A percentile compares a stretch with the other conserved stretches of the same genome.
phyloP scores from a whole-genome alignment of 1,284 basidiomycete species.

The Heterobasidion parviporum region DNA sequence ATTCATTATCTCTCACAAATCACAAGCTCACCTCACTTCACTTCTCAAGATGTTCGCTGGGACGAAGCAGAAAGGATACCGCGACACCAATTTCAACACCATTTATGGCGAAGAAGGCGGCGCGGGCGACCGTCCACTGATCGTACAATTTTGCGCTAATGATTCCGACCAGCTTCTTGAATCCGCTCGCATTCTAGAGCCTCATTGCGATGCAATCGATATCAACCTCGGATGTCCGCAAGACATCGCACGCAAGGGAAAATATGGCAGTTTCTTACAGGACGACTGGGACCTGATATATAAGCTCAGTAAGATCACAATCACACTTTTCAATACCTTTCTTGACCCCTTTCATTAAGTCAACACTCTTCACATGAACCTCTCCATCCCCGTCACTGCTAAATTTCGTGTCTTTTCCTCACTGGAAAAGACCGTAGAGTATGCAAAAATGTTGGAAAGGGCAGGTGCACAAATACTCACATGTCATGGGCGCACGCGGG shows the following conservation, averaged over 20 bases:
- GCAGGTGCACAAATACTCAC: conserved; percentile 95
- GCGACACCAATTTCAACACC: conserved; percentile 65
- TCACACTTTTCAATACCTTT: not conserved
- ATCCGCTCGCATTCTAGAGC: conserved; percentile 69
- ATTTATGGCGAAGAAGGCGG: conserved; percentile 61
- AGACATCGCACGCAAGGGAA: conserved; percentile 84
- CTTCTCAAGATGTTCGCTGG: conserved; percentile 55
- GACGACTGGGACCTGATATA: conserved; percentile 91
- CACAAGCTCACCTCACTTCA: not conserved
- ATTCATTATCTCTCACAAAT: not conserved
- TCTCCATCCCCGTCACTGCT: conserved; percentile 87
- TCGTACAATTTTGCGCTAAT: conserved; percentile 94
- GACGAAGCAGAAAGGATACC: conserved; percentile 41
- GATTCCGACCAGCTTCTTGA: conserved; percentile 73
- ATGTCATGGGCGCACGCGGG: conserved; percentile 86
- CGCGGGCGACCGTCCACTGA: conserved; percentile 71
- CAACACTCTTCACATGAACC: conserved; percentile 75
- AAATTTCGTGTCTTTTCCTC: conserved; percentile 93
- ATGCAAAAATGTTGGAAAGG: conserved; percentile 90
- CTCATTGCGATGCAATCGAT: conserved; percentile 85
- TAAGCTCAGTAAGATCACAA: conserved; percentile 55
- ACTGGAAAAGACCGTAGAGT: conserved; percentile 82
- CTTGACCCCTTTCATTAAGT: conserved; percentile 36
- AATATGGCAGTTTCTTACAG: conserved; percentile 88
- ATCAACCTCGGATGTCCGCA: conserved; percentile 96